Conservation (phyloP, 495 filamentous ascomycete genomes). For the Penicillium cosmopolitanum region DNA sequence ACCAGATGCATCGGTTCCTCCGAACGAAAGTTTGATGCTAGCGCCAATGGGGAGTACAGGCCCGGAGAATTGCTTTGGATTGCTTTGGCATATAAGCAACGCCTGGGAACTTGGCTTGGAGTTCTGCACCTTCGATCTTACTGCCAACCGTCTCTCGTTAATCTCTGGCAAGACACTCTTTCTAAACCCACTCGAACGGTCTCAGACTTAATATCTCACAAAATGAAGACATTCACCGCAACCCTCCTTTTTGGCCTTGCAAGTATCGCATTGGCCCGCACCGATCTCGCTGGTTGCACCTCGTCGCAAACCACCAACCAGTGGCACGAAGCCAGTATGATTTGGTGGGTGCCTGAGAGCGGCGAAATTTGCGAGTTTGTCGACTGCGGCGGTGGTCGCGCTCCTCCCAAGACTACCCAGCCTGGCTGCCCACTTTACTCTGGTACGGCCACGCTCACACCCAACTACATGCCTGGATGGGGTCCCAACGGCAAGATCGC, state of each 20-base stretch:
- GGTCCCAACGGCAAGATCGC: conserved; percentile 31
- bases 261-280: conserved; percentile 26
- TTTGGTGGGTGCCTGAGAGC: conserved; percentile 57
- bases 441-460: conserved; percentile 57
- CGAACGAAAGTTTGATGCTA: conserved; percentile 11
- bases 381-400: conserved; percentile 68
- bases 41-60: conserved; percentile 3
- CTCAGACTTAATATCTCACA: conserved; percentile 6
- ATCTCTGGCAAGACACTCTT: conserved; percentile 6
- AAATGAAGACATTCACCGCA: conserved; percentile 32
- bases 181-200: not conserved
- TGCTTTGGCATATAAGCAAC: conserved; percentile 10
- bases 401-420: conserved; percentile 61
- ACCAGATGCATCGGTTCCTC: conserved; percentile 6
- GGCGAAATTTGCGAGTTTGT: conserved; percentile 64
- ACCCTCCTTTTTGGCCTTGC: conserved; percentile 28
- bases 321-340: conserved; percentile 44
- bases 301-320: conserved; percentile 33
- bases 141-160: conserved; percentile 11
- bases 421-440: conserved; percentile 62
- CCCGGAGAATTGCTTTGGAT: not conserved
- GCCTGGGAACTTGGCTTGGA: not conserved
- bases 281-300: conserved; percentile 34
- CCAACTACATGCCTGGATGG: conserved; percentile 51
- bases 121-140: conserved; percentile 2